Conservation (phyloP, 2,329 filamentous ascomycete genomes). For the Fusarium fracticaudum region DNA sequence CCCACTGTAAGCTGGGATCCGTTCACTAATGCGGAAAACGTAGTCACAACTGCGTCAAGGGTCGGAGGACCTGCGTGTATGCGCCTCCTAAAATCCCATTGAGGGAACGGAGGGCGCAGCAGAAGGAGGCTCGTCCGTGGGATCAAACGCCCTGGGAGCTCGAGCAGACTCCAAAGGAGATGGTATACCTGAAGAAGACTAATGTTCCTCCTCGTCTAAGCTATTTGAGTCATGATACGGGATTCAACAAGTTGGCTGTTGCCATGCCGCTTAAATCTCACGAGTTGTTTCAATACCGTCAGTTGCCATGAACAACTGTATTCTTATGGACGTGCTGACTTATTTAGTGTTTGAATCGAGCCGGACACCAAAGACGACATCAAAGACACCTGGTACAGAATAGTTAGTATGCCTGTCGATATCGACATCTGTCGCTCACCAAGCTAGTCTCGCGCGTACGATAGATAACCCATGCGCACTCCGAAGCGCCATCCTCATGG, state of each 20-base stretch:
- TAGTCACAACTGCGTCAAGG: slow-evolving; percentile 6
- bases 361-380: background rate
- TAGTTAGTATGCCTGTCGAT: background rate
- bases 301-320: background rate
- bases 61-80: background rate
- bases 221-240: background rate
- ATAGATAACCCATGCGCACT: background rate
- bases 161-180: background rate
- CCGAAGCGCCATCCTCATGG: slow-evolving; percentile 1
- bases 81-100: background rate
- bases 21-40: background rate
- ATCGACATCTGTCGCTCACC: background rate
- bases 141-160: slow-evolving; percentile 13
- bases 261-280: slow-evolving; percentile 15
- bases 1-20: background rate
- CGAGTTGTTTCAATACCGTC: slow-evolving; percentile 18
- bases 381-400: background rate
- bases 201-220: background rate
- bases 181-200: background rate
- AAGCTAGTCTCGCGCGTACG: background rate
- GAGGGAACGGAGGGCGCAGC: slow-evolving; percentile 4
- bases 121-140: slow-evolving; percentile 13
- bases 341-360: background rate
- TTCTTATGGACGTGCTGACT: background rate
- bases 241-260: slow-evolving; percentile 2